Evolutionary conservation across 257 asterid genomes (phyloP).

Genomic region (Agastache rugosa): DNA sequence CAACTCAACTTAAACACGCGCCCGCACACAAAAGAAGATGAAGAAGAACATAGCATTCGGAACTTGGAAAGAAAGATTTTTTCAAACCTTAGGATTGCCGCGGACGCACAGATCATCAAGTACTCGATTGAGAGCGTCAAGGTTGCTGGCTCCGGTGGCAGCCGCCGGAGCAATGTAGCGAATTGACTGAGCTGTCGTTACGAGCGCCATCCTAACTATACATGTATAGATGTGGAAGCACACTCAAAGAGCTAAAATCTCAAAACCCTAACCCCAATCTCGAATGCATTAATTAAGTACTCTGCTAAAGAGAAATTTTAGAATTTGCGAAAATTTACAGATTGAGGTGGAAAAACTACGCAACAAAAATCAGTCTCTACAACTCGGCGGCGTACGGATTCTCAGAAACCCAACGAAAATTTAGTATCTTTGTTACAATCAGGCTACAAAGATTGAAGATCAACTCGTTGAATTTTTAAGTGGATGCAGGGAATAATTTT

Average conservation of each 20-base stretch:
- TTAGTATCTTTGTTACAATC: not conserved
- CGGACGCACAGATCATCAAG: conserved; percentile 76
- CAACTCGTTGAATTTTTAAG: not conserved
- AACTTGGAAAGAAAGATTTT: conserved; percentile 3
- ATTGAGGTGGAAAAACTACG: not conserved
- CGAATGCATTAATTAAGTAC: conserved; percentile 1
- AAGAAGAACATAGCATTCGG: not conserved
- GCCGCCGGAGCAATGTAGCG: conserved; percentile 67
- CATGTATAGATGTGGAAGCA: not conserved
- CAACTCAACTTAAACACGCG: not conserved
- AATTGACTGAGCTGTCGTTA: conserved; percentile 59
- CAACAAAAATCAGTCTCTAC: conserved; percentile 10
- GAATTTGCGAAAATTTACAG: not conserved
- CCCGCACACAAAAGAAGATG: not conserved
- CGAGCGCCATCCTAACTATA: conserved; percentile 55
- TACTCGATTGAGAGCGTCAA: conserved; percentile 72
- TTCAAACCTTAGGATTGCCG: conserved; percentile 67
- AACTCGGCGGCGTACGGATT: conserved; percentile 14
- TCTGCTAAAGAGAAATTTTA: conserved; percentile 9
- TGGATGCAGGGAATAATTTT: no score
- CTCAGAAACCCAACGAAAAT: conserved; percentile 18
- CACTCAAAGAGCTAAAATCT: conserved; percentile 25
- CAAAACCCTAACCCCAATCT: conserved; percentile 54
- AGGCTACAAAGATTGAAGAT: conserved; percentile 5
- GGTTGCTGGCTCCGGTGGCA: conserved; percentile 63